Base-by-base conservation (phyloP, 2,329 filamentous ascomycete species). In the Boeremia lycopersici region DNA sequence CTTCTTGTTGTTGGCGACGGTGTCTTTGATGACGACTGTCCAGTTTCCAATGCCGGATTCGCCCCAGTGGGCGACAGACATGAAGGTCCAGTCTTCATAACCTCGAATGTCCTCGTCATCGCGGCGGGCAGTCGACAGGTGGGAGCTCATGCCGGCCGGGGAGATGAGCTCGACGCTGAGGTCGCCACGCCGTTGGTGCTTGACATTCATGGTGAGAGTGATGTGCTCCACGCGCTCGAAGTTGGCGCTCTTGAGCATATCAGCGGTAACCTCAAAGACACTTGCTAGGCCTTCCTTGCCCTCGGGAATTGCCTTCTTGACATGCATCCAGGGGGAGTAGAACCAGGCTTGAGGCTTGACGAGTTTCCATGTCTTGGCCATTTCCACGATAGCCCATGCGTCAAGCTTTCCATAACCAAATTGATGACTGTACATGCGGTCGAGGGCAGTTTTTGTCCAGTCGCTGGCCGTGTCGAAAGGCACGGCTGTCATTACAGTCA, bases 51-150 rank as follows among this genome's bases (percentile, higher is more conserved):
- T 76, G 55, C 92, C 93, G 38, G 84, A 83, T 76, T 99, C 95
- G 43, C 95, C 95, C 91, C 93, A 99, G 74, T 99, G 95, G 60
- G 88, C 93, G 33, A 99, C 95, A 58, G 89, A 96, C 95, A 99
- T 99, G 69, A 99, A 99, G 0, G 93, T 98, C 95, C 95, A 99
- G 77, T 98, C 91, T 33, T 87, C 79, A 73, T 98, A 99, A 8
- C 95, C 95, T 19, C 77, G 76, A 0, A 77, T 72, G 31, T 82
- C 83, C 1, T 82, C 79, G 73, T 99, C 95, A 19, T 85, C 75
- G 56, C 82, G 82, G 61, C 95, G 89, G 1, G 88, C 80, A 11
- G 87, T 89, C 4, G 93, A 89, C 48, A 99, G 85, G 70, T 96
- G 88, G 70, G 91, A 96, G 60, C 91, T 81, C 53, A 97, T 78